Evolutionary conservation across 805 yeast species (phyloP).

Genomic region (Pichia occidentalis): DNA sequence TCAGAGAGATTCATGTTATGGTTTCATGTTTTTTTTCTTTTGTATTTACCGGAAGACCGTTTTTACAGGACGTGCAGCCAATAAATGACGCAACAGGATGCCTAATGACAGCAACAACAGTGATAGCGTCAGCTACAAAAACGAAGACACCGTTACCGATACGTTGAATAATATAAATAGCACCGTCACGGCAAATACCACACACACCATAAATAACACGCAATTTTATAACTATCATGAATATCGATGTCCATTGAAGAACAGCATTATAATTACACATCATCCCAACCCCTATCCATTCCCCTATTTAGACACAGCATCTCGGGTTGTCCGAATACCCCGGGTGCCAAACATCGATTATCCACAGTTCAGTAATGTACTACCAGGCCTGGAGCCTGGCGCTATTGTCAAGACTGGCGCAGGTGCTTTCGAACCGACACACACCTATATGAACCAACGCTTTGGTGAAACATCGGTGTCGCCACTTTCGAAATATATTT

Average conservation of each 20-base stretch:
- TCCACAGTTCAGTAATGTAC: slow-evolving; percentile 48
- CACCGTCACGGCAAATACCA: too few relatives aligned
- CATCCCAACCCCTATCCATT: slow-evolving; percentile 45
- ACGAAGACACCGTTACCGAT: too few relatives aligned
- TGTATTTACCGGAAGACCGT: not conserved
- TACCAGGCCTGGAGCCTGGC: slow-evolving; percentile 43
- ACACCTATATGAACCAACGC: slow-evolving; percentile 27
- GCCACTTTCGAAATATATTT: slow-evolving; percentile 38
- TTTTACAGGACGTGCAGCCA: too few relatives aligned
- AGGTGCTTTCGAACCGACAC: slow-evolving; percentile 31
- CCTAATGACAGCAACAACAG: too few relatives aligned
- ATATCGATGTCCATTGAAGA: slow-evolving; percentile 22
- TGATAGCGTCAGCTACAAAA: too few relatives aligned
- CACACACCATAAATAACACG: too few relatives aligned
- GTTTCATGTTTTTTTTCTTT: too few relatives aligned
- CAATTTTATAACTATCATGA: slow-evolving; percentile 66
- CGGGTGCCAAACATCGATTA: slow-evolving; percentile 36
- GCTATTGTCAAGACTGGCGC: not conserved
- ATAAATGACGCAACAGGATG: too few relatives aligned
- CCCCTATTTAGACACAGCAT: slow-evolving; percentile 25
- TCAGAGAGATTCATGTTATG: too few relatives aligned
- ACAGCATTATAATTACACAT: slow-evolving; percentile 48
- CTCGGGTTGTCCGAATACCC: slow-evolving; percentile 64
- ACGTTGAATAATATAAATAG: too few relatives aligned
- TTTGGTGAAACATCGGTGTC: slow-evolving; percentile 51